phyloP scores from a whole-genome alignment of 1,284 basidiomycete species.

The Omphalotus olearius region DNA sequence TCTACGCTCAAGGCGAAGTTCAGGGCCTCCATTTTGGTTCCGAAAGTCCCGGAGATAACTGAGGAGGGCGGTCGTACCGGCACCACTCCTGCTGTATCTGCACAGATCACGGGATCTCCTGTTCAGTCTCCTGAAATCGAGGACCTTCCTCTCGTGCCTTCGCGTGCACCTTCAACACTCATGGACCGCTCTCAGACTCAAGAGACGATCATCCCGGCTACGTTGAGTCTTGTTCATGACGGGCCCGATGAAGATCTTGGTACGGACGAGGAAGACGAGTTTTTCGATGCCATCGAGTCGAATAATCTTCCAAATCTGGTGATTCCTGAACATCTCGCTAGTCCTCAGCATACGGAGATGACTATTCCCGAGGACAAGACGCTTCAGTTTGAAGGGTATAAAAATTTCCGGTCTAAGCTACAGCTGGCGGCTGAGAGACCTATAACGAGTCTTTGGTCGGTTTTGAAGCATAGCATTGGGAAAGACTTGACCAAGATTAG shows the following conservation, averaged over 20 bases:
- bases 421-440: constrained; percentile 83
- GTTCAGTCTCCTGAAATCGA: constrained; percentile 3
- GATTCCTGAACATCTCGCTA: constrained; percentile 56
- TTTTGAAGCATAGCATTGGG: constrained; percentile 94
- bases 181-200: constrained; percentile 8
- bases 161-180: not conserved
- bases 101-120: not conserved
- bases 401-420: constrained; percentile 59
- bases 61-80: not conserved
- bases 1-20: constrained; percentile 24
- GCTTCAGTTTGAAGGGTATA: constrained; percentile 66
- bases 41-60: not conserved
- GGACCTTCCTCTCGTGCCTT: constrained; percentile 1
- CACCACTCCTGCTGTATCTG: not conserved
- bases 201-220: constrained; percentile 11
- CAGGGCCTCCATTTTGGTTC: constrained; percentile 18
- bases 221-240: constrained; percentile 11
- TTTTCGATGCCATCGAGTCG: constrained; percentile 94
- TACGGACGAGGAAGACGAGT: constrained; percentile 93
- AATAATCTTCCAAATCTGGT: constrained; percentile 74
- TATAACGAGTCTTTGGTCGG: constrained; percentile 90
- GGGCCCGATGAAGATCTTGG: constrained; percentile 47
- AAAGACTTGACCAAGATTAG: constrained; percentile 96
- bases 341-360: constrained; percentile 24
- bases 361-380: constrained; percentile 18